Base-by-base conservation (phyloP, 441 rosid genomes). In the Erodium chrysanthum region DNA sequence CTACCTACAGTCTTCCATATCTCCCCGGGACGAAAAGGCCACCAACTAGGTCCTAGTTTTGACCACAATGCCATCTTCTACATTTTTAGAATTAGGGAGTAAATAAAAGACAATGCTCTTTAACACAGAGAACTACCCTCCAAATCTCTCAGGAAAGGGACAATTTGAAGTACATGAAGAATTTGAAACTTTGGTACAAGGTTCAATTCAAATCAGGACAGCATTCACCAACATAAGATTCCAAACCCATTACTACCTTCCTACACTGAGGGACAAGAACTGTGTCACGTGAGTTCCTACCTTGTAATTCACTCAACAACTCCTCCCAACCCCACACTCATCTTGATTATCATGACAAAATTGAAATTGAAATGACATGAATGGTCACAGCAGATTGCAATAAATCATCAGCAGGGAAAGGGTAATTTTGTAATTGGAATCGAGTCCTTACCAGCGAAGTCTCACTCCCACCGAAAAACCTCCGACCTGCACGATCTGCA, bases 401-500 rank as follows among this genome's bases (percentile, higher is more conserved):
- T 37, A 37, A 37, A 37, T 0, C 8, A 37, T 9, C 42, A 37
- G 42, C 10, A 1, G 0, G 11, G 2, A 37, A 66, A 69, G 76
- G 75, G 70, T 4, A 71, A n/a, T 10, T 29, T 20, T 3, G 69
- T 61, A 46, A 75, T 69, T 65, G 14, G 27, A 22, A 21, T 1
- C 31, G 0, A 17, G 22, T 21, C 68, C 83, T 74, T 66, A 91
- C 97, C 90, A 78, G 79, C 68, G 90, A 77, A 7, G 86, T 63
- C 75, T 84, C 88, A 46, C 82, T 77, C 79, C 89, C 90, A 77
- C 95, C 74, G 69, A 85, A 81, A 67, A 88, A 42, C 69, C 88
- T 79, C 76, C 89, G 75, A 71, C 87, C 84, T 22, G 82, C 75
- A 79, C 97, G 89, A 50, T 83, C 97, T 89, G 85, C 75, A 44